Conservation (phyloP, 768 basidiomycete species). For the Podaxis rugospora region DNA sequence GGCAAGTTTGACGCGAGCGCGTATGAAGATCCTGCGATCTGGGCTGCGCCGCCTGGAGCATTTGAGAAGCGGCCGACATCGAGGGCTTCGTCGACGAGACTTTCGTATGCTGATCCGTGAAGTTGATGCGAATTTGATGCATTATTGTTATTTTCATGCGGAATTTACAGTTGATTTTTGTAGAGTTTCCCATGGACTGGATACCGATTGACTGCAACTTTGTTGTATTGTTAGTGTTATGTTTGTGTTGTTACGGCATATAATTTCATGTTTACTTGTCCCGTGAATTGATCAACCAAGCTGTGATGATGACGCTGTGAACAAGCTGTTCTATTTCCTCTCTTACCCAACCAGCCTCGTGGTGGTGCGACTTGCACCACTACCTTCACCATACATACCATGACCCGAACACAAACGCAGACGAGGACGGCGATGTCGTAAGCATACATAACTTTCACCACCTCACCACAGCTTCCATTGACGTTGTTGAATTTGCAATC, state of each 20-base stretch:
- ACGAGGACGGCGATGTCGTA: constrained; percentile 3
- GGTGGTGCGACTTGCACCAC: neutral
- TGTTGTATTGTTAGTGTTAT: neutral
- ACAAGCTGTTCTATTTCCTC: neutral
- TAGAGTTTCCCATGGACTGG: neutral
- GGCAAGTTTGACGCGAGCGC: constrained; percentile 11
- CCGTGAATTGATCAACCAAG: neutral
- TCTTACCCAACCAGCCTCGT: neutral
- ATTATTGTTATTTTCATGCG: neutral
- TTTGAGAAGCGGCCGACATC: constrained; percentile 5
- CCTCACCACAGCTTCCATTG: neutral
- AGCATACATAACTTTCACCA: neutral
- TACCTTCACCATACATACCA: neutral
- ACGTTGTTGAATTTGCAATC: neutral
- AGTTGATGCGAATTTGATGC: neutral
- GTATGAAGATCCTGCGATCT: constrained; percentile 15
- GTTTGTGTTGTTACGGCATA: neutral
- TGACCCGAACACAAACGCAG: neutral
- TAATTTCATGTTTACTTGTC: neutral
- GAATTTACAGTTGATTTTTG: neutral
- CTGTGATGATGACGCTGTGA: neutral
- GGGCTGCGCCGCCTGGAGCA: constrained; percentile 6
- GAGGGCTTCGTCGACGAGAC: neutral
- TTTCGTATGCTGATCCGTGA: constrained; percentile 5
- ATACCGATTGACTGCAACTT: too few species aligned